Conservation (phyloP, 441 rosid genomes). For the Euphorbia schlechtendalii region DNA sequence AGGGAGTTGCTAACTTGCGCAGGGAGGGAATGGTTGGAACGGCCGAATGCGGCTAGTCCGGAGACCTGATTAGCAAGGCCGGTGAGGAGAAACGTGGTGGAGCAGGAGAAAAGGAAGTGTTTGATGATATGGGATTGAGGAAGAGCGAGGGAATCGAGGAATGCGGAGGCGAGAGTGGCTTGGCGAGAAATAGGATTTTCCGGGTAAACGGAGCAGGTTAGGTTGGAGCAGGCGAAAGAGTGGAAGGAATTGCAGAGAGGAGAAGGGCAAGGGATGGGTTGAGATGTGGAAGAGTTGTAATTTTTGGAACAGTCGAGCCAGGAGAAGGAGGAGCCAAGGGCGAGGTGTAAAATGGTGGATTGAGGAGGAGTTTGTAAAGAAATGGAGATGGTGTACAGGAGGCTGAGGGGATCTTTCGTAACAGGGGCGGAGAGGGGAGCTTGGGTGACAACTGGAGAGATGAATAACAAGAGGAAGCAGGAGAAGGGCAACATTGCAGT, state of each 20-base stretch:
- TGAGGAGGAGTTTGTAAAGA: constrained; percentile 12
- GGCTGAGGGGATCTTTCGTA: not conserved
- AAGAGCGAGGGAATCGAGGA: constrained; percentile 32
- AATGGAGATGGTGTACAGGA: constrained; percentile 15
- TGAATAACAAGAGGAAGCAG: not conserved
- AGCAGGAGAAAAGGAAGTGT: constrained; percentile 36
- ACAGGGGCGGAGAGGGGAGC: not conserved
- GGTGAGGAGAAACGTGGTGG: constrained; percentile 27
- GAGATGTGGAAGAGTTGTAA: not conserved
- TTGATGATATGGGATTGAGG: constrained; percentile 19
- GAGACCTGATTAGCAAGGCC: constrained; percentile 36
- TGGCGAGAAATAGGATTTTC: constrained; percentile 37
- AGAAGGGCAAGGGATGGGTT: constrained; percentile 4
- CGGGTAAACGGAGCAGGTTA: constrained; percentile 35
- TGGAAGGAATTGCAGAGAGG: constrained; percentile 15
- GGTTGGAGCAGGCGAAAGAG: constrained; percentile 27
- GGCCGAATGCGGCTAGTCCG: constrained; percentile 56
- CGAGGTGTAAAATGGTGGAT: constrained; percentile 14
- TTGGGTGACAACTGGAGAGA: not conserved
- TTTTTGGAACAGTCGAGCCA: constrained; percentile 9
- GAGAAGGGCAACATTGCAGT: not conserved
- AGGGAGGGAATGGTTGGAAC: constrained; percentile 36
- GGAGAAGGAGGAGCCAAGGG: constrained; percentile 16
- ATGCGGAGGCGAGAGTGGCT: constrained; percentile 34
- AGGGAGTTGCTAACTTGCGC: constrained; percentile 37